Base-by-base conservation (phyloP, 345 rosid species). In the Brassica incana region DNA sequence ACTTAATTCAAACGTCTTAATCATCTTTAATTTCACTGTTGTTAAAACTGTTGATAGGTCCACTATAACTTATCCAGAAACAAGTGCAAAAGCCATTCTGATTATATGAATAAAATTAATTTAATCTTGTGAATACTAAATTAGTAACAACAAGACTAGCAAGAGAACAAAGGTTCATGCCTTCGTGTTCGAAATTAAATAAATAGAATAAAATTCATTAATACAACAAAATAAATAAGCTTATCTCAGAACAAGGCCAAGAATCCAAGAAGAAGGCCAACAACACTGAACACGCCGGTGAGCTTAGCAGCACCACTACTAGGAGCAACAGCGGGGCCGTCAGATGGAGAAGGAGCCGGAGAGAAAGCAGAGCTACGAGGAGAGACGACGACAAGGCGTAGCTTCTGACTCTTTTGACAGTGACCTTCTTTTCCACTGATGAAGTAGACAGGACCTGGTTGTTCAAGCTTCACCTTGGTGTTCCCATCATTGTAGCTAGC, bases 401-500 rank as follows among this genome's bases (percentile, higher is more conserved):
- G 82, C 77, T 82, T 82, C 70, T 82, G 85, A 48, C 85, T 80
- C 65, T 82, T 82, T 59, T 69, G 79, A 74, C 85, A 83, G 45
- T 83, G 83, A 76, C 83, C 83, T 7, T 83, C 59, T 52, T 78
- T 74, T 72, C 85, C 85, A 83, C 83, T 83, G 18, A 83, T 79
- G 76, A 83, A 83, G 58, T 83, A 83, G 1, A 48, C 67, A 16
- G 85, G 83, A 69, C 83, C 83, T 7, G 83, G 5, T 38, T 62
- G 59, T 1, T 83, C 73, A 5, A 83, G 76, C 69, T 67, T 76
- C 75, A 83, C 78, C 35, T 83, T 83, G 2, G 85, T 79, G 52
- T 63, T 65, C 2, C 78, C 85, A 9, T 79, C 83, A 1, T 74
- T 76, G 69, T 76, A 72, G 20, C 29, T 73, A 2, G 78, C 75